Conservation (phyloP, 2,329 filamentous ascomycete genomes). For the Cladosporium halotolerans region DNA sequence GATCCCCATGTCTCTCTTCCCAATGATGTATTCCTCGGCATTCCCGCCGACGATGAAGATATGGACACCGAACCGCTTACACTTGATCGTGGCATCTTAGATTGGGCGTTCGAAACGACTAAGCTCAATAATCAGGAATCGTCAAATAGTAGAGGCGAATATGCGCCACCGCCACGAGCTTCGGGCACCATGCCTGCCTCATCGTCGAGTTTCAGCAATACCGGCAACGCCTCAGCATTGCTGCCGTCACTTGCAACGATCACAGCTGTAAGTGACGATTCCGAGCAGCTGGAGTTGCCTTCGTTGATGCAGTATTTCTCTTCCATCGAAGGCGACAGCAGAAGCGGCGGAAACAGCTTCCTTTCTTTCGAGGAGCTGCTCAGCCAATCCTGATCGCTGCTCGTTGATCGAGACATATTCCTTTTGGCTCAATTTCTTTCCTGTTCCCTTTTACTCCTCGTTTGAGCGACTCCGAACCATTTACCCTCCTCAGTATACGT, state of each 20-base stretch:
- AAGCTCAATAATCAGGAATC: background rate
- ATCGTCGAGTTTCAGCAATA: background rate
- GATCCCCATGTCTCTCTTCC: slow-evolving; percentile 20
- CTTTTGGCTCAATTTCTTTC: background rate
- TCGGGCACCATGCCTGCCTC: background rate
- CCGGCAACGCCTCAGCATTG: slow-evolving; percentile 4
- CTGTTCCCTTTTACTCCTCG: background rate
- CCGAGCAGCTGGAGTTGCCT: slow-evolving; percentile 26
- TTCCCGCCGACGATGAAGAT: slow-evolving; percentile 16
- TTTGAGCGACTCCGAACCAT: background rate
- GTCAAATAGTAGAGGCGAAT: background rate
- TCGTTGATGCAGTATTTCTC: slow-evolving; percentile 23
- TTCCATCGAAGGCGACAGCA: slow-evolving; percentile 15
- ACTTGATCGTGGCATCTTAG: slow-evolving; percentile 31
- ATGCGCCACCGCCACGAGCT: background rate
- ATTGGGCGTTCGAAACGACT: slow-evolving; percentile 22
- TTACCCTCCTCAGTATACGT: slow-evolving; percentile 29
- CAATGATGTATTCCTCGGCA: slow-evolving; percentile 26
- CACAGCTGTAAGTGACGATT: slow-evolving; percentile 13
- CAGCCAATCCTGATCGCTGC: slow-evolving; percentile 2
- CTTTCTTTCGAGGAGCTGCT: slow-evolving; percentile 21
- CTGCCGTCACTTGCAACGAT: slow-evolving; percentile 20
- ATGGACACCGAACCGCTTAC: slow-evolving; percentile 25
- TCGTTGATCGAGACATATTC: background rate
- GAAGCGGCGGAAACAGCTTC: slow-evolving; percentile 14